Evolutionary conservation across 2,329 filamentous ascomycete genomes (phyloP).

Genomic region (Beauveria varroae): DNA sequence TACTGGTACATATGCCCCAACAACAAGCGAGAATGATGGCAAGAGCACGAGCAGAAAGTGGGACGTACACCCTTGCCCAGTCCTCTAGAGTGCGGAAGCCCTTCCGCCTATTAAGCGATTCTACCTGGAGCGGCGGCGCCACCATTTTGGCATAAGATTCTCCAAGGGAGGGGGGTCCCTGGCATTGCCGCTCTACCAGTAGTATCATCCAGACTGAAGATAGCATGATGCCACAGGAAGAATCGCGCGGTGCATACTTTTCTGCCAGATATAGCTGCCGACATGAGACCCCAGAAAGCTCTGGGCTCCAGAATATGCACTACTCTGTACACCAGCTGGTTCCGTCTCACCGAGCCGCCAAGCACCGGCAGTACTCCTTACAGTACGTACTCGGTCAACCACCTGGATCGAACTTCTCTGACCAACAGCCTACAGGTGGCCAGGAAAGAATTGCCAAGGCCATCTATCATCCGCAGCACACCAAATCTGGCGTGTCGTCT

Average conservation of each 20-base stretch:
- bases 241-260: background rate
- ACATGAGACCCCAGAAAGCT: background rate
- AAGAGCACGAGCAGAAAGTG: background rate
- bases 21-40: background rate
- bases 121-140: background rate
- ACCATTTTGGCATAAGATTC: background rate
- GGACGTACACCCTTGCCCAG: background rate
- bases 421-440: no score
- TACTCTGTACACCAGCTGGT: background rate
- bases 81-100: background rate
- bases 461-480: no score
- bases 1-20: background rate
- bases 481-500: background rate
- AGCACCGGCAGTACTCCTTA: background rate
- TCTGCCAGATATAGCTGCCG: background rate
- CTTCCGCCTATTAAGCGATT: slow-evolving; percentile 7
- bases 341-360: background rate
- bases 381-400: background rate
- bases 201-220: background rate
- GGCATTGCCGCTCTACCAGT: background rate
- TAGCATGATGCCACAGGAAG: background rate
- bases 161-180: background rate
- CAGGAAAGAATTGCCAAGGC: no score
- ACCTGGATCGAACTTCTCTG: background rate
- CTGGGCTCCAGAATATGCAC: no score